phyloP scores from a whole-genome alignment of 179 eudicot genomes.

The Heliamphora pulchella region DNA sequence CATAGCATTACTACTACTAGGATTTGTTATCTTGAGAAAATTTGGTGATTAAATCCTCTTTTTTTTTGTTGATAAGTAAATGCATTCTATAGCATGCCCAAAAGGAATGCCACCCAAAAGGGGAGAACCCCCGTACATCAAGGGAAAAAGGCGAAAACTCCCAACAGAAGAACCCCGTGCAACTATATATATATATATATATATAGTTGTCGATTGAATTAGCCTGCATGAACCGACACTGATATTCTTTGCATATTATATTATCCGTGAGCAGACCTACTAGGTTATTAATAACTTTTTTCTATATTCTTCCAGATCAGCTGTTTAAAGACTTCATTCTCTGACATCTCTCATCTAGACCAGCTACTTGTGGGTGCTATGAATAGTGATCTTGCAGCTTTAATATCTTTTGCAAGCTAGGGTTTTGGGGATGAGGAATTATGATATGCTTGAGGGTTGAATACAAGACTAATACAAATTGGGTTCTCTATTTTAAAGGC shows the following conservation, averaged over 20 bases:
- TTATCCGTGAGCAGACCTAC: background rate
- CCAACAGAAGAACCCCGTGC: too few species aligned
- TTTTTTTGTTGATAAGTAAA: background rate
- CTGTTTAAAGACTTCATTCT: background rate
- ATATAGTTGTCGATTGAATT: background rate
- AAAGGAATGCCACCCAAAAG: too few species aligned
- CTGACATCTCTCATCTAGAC: background rate
- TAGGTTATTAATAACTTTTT: background rate
- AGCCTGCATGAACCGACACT: background rate
- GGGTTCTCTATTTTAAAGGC: background rate
- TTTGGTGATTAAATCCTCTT: background rate
- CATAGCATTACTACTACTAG: background rate
- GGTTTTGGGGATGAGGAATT: background rate
- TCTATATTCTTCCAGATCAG: background rate
- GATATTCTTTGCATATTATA: background rate
- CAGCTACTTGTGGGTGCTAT: background rate
- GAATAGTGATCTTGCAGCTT: background rate
- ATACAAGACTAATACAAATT: background rate
- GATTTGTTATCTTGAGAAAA: background rate
- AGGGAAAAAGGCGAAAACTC: too few species aligned
- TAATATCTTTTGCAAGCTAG: background rate
- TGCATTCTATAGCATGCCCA: too few species aligned
- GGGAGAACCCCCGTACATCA: too few species aligned
- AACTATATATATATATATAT: too few species aligned
- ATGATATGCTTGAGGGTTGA: background rate